Base-by-base conservation (phyloP, 805 yeast species). In the Cyberlindnera meyerae region DNA sequence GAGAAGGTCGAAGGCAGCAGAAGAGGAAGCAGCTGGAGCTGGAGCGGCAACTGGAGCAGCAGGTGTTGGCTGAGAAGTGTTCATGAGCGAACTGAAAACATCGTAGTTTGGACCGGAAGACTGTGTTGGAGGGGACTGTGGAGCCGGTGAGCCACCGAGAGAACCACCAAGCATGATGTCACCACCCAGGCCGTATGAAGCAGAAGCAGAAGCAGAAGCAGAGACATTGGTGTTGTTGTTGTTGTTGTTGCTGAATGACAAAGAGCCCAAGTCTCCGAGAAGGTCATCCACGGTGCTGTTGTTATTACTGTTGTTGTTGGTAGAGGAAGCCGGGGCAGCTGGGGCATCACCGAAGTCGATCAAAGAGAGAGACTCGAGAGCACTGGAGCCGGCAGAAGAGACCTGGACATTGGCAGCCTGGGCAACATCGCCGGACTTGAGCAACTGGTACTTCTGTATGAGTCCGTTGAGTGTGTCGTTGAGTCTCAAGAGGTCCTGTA, bases 401-500 rank as follows among this genome's bases (percentile, higher is more conserved):
- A 75, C 75, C 34, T 71, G 60, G 17, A 71, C 64, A 27, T 61
- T 54, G 4, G 64, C 49, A 11, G 89, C 88, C 36, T 67, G 73
- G 11, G 63, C 65, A 13, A 68, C 54, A 44, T 83, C 76, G 22
- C 95, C 94, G 18, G 68, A 60, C 54, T 77, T 78, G 52, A 87
- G 65, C 16, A 77, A 65, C 30, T 71, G 74, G 61, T 75, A 86
- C 61, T 84, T 86, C 28, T 70, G 68, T 34, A 87, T 60, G 34
- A 87, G 71, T 6, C 73, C 67, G 55, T 85, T 81, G 44, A 89
- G 80, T 37, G 73, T 73, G 56, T 86, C 96, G 58, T 86, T 85
- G 39, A 93, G 67, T 24, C 66, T 68, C 35, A 85, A 66, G 36
- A 93, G 63, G 41, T 76, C 79, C 34, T 67, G 69, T 24, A 86